Evolutionary conservation across 495 filamentous ascomycete genomes (phyloP).

Genomic region (Penicillium mononematosum): DNA sequence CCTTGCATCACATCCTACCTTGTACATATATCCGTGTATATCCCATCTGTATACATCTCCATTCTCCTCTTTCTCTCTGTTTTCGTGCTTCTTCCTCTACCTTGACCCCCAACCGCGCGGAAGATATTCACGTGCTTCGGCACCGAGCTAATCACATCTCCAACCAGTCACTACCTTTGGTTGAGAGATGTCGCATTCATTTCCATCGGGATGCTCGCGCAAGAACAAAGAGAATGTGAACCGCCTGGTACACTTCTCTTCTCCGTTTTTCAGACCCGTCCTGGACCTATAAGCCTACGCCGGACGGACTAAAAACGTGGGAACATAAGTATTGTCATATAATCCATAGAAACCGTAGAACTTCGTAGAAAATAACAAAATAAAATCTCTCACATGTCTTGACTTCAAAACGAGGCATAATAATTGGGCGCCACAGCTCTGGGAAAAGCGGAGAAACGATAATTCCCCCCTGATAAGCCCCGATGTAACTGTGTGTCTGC

Average conservation of each 20-base stretch:
- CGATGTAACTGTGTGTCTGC: background rate
- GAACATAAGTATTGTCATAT: conserved; percentile 34
- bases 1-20: conserved; percentile 13
- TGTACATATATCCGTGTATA: conserved; percentile 33
- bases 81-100: conserved; percentile 1
- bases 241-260: conserved; percentile 41
- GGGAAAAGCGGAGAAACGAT: conserved; percentile 1
- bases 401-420: background rate
- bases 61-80: conserved; percentile 11
- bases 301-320: conserved; percentile 55
- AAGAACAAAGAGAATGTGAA: conserved; percentile 45
- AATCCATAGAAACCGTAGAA: background rate
- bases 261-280: conserved; percentile 52
- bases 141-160: conserved; percentile 42
- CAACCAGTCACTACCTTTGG: conserved; percentile 29
- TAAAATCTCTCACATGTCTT: background rate
- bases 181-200: conserved; percentile 28
- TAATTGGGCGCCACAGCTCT: background rate
- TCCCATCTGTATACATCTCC: conserved; percentile 14
- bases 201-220: conserved; percentile 36
- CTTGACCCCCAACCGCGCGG: conserved; percentile 17
- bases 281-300: conserved; percentile 46
- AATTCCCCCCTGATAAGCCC: conserved; percentile 3
- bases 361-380: background rate
- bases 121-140: conserved; percentile 42